Base-by-base conservation (phyloP, 768 basidiomycete species). In the Podaxis sp. region DNA sequence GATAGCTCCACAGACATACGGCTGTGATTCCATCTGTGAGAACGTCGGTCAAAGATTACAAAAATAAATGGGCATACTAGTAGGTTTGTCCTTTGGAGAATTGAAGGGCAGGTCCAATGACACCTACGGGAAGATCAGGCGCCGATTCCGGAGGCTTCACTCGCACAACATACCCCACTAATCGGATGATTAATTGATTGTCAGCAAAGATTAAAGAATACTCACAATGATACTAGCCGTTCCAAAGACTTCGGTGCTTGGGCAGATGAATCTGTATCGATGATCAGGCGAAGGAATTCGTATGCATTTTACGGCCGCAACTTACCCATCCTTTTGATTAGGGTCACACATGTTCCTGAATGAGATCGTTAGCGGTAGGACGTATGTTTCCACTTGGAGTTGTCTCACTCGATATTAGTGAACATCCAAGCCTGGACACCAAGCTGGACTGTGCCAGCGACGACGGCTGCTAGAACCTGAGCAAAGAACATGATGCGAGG, bases 401-500 rank as follows among this genome's bases (percentile, higher is more conserved):
- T 42, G 18, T 58, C 47, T 57, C 37, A 64, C 73, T 66, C 54
- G 35, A 88, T 82, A 61, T 83, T 77, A 14, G 75, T 74, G 65
- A 87, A 87, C 84, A 87, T 87, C 85, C 84, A 74, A 5, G 75
- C 71, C 66, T 89, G 87, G 14, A 89, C 85, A 13, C 79, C 85
- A 4, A 89, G 76, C 62, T 88, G 88, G 7, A 85, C 82, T 0
- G 86, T 87, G 42, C 84, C 87, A 1, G 87, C 83, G 25, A 90
- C 67, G 4, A 79, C 62, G 4, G 81, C 77, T 21, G 83, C 88
- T 44, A 83, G 66, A 37, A 91, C 73, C 72, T 88, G 73, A 63
- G 73, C 70, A 67, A 70, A 74, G 68, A 87, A 87, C 79, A 87
- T 84, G 5, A 77, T 73, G 18, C 79, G 73, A 13, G 84, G 85